These are phyloP conservation scores for Ophiosphaerella narmari DNA, from an alignment of 2,329 filamentous ascomycete species.

Conservation along the genomic window DNA sequence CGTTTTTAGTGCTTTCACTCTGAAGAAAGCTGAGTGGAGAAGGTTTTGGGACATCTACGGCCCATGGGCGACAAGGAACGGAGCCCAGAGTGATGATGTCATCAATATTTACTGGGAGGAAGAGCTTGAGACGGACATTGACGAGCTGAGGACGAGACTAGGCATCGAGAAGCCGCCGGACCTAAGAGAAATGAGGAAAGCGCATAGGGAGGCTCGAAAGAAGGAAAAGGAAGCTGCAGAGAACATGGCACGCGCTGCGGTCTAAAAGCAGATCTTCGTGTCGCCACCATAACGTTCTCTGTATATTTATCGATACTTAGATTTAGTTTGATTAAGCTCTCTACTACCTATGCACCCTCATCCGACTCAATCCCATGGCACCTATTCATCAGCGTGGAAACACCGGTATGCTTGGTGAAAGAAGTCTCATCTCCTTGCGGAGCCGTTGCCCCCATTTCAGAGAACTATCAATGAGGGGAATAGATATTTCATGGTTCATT, in stretches of 20 bases:
- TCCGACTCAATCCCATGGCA: no score
- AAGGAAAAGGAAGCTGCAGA: conserved; percentile 60
- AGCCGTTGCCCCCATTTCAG: no score
- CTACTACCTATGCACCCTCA: no score
- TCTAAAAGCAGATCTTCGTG: conserved; percentile 7
- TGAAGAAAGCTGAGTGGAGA: conserved; percentile 67
- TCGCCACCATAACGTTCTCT: no score
- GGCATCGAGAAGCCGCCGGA: conserved; percentile 90
- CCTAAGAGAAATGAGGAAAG: conserved; percentile 74
- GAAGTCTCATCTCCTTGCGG: no score
- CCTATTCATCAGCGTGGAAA: no score
- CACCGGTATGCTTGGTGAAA: no score
- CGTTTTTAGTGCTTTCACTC: conserved; percentile 69
- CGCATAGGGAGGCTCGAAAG: conserved; percentile 70
- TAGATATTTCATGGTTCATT: no score
- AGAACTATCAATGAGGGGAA: no score
- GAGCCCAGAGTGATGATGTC: conserved; percentile 73
- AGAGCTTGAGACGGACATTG: conserved; percentile 81
- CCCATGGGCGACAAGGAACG: conserved; percentile 90
- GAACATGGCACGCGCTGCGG: conserved; percentile 21
- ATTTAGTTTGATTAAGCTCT: no score
- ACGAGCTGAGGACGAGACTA: conserved; percentile 72
- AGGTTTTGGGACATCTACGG: conserved; percentile 77
- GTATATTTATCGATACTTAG: no score
- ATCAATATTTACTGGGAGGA: conserved; percentile 99